Evolutionary conservation across 2,329 filamentous ascomycete genomes (phyloP).

Genomic region (Neonectria punicea): DNA sequence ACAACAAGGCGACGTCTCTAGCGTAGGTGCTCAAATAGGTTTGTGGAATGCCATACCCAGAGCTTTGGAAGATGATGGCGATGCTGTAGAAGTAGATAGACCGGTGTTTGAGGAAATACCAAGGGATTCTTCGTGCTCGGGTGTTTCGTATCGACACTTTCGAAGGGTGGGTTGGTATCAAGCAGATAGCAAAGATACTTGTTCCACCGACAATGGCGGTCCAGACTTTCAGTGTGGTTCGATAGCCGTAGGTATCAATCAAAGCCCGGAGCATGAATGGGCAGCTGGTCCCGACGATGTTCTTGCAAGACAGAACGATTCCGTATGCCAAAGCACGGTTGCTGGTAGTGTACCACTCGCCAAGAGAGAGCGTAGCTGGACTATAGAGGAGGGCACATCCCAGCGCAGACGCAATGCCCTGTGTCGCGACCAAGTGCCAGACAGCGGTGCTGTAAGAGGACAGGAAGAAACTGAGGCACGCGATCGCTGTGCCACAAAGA

Average conservation of each 20-base stretch:
- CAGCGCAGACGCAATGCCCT: slow-evolving; percentile 25
- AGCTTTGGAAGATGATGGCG: slow-evolving; percentile 26
- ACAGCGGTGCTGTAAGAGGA: slow-evolving; percentile 26
- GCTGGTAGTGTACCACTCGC: slow-evolving; percentile 30
- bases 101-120: slow-evolving; percentile 19
- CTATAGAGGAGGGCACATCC: slow-evolving; percentile 31
- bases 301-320: slow-evolving; percentile 29
- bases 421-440: slow-evolving; percentile 28
- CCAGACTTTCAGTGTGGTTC: slow-evolving; percentile 22
- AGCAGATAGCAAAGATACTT: slow-evolving; percentile 15
- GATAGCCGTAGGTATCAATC: slow-evolving; percentile 27
- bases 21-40: slow-evolving; percentile 32
- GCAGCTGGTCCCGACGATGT: slow-evolving; percentile 24
- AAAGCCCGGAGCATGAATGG: slow-evolving; percentile 29
- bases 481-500: slow-evolving; percentile 17
- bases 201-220: slow-evolving; percentile 22
- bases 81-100: slow-evolving; percentile 24
- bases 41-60: slow-evolving; percentile 29
- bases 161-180: slow-evolving; percentile 22
- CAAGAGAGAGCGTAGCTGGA: slow-evolving; percentile 27
- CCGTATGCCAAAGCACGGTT: slow-evolving; percentile 31
- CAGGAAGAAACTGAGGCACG: slow-evolving; percentile 24
- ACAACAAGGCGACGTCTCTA: slow-evolving; percentile 16
- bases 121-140: slow-evolving; percentile 13
- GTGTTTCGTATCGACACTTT: not conserved